Base-by-base conservation (phyloP, 2,329 filamentous ascomycete genomes). In the Coniella vitis region DNA sequence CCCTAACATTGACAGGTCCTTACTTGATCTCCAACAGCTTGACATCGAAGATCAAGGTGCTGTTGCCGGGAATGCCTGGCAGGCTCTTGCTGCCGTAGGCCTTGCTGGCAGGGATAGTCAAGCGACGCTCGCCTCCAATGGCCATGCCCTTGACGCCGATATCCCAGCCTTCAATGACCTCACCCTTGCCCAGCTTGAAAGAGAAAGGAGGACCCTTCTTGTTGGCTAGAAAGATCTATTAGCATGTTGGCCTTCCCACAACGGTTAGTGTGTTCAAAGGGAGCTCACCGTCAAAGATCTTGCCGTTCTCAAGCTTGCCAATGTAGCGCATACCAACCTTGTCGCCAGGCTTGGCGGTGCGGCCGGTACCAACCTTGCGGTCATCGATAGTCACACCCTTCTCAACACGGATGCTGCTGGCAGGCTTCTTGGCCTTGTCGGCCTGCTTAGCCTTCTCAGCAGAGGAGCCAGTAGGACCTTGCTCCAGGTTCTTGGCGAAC, bases 131-230 rank as follows among this genome's bases (percentile, higher is more conserved):
- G 61, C 89, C 90, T 63, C 93, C 93, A 58, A 90, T 84, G 59
- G 84, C 76, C 89, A 98, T 96, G 70, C 94, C 94, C 58, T 79
- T 77, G 59, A 98, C 75, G 71, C 93, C 93, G 57, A 97, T 81
- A 67, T 98, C 94, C 94, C 93, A 97, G 59, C 93, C 93, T 79
- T 95, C 93, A 76, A 98, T 98, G 62, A 98, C 94, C 69, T 97
- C 88, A 54, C 90, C 90, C 65, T 84, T 82, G 59, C 93, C 94
- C 54, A 94, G 83, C 77, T 91, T 95, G 82, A 97, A 97, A 58
- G 79, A 79, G 75, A 98, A 98, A 51, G 94, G 91, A 75, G 95
- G 90, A 62, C 93, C 93, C 76, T 94, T 96, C 80, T 97, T 98
- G 80, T 98, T 97, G 69, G 90, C 88, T 90, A 61, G 38, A 12